Base-by-base conservation (phyloP, 2,329 filamentous ascomycete genomes). In the Ustulina deusta region DNA sequence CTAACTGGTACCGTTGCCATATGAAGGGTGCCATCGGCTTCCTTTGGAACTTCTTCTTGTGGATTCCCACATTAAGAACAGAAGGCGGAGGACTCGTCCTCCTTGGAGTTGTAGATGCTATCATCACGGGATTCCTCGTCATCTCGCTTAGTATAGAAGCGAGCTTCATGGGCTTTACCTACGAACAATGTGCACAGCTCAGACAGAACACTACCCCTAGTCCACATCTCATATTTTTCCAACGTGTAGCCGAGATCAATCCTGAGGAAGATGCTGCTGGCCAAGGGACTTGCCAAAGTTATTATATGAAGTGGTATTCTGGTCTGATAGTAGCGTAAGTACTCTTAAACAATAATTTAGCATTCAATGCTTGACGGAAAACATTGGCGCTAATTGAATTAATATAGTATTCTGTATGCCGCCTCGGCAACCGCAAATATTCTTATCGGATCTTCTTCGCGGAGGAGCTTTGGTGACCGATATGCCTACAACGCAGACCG, bases 311-410 rank as follows among this genome's bases (percentile, higher is more conserved):
- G 44, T 63, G 52, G 44, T 63, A 63, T 57, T 17, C 42, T 32
- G 61, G 61, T 17, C 61, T 63, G 17, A 42, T 63, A 10, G n/a
- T 63, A 25, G 52, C 34, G 61, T 63, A 57, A 51, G 61, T 51
- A 17, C 9, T 15, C 40, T n/a, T 17, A 54, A 32, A 52, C 34
- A 29, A 5, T 3, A 32, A 36, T 3, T 20, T 55, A 15, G 5
- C 40, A 15, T 17, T 36, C 3, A 10, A 27, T 27, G 6, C 27
- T 7, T n/a, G 13, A 5, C 4, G 6, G 10, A 22, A 2, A 49
- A 1, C 13, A 25, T 3, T 1, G 25, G 2, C 38, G 4, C 52
- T 51, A 34, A 57, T 42, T 42, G 2, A n/a, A 34, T 11, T 51
- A 6, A 17, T 25, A 34, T 42, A 63, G 61, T 6, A 57, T 63